Percentiles rank a stretch among this genome's conserved stretches.
Evolutionary conservation across 495 filamentous ascomycete genomes (phyloP).

Genomic region (Lepraria neglecta): DNA sequence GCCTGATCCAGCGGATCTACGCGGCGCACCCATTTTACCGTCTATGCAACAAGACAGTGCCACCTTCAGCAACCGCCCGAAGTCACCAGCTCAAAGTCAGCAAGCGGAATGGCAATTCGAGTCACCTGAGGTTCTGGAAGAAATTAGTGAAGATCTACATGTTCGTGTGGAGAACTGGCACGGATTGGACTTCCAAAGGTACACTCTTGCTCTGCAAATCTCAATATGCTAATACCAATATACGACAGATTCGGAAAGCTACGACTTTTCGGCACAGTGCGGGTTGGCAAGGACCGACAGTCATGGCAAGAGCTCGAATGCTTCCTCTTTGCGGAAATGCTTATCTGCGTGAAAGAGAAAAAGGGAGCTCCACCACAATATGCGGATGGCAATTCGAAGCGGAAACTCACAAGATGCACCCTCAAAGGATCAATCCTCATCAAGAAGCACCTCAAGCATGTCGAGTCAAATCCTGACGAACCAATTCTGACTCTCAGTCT

Average conservation of each 20-base stretch:
- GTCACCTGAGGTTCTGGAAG: constrained; percentile 62
- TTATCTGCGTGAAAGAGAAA: constrained; percentile 99
- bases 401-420: constrained; percentile 69
- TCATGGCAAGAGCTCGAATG: constrained; percentile 99
- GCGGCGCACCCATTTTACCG: constrained; percentile 50
- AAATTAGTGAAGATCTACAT: constrained; percentile 80
- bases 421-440: constrained; percentile 97
- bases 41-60: constrained; percentile 40
- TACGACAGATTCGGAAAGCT: constrained; percentile 78
- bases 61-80: constrained; percentile 35
- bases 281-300: constrained; percentile 91
- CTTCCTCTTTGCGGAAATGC: constrained; percentile 97
- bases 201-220: constrained; percentile 25
- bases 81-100: constrained; percentile 24
- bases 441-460: constrained; percentile 93
- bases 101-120: constrained; percentile 39
- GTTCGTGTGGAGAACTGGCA: constrained; percentile 96
- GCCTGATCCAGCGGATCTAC: constrained; percentile 76
- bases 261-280: constrained; percentile 81
- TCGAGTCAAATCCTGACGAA: constrained; percentile 70
- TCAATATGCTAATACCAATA: constrained; percentile 17
- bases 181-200: constrained; percentile 90
- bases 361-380: constrained; percentile 55
- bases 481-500: constrained; percentile 84
- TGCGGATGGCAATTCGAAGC: constrained; percentile 48